Evolutionary conservation across 2,329 filamentous ascomycete species (phyloP).

Genomic region (Ascochyta lentis): DNA sequence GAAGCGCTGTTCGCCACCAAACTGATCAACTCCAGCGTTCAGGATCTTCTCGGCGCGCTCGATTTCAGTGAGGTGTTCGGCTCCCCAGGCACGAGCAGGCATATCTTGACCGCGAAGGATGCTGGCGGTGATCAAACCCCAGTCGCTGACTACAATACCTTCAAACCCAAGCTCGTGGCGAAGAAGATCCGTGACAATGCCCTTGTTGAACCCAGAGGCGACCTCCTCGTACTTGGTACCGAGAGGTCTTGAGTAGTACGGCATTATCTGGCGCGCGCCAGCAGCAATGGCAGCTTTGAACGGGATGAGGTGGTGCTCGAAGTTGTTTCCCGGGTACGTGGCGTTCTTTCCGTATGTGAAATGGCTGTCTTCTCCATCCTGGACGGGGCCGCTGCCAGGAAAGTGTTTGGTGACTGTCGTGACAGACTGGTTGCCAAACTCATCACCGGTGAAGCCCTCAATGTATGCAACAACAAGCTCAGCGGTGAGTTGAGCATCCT

Average conservation of each 20-base stretch:
- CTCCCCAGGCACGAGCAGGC: constrained; percentile 60
- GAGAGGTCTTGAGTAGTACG: constrained; percentile 59
- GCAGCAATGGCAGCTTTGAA: constrained; percentile 60
- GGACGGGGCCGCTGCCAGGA: constrained; percentile 58
- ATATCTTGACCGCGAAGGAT: constrained; percentile 54
- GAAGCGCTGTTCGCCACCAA: constrained; percentile 58
- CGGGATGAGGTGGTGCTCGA: constrained; percentile 59
- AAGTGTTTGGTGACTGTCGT: constrained; percentile 62
- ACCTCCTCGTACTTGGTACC: constrained; percentile 56
- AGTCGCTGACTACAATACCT: constrained; percentile 61
- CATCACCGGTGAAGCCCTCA: constrained; percentile 56
- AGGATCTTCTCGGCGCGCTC: constrained; percentile 55
- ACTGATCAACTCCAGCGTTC: constrained; percentile 60
- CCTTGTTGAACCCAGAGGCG: constrained; percentile 60
- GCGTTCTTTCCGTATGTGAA: constrained; percentile 60
- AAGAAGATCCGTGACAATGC: constrained; percentile 58
- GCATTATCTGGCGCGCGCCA: constrained; percentile 61
- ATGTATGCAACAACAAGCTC: constrained; percentile 54
- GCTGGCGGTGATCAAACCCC: constrained; percentile 59
- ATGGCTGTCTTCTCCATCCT: constrained; percentile 61
- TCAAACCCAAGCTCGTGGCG: constrained; percentile 58
- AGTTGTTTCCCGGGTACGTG: constrained; percentile 59
- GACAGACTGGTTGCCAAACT: constrained; percentile 54
- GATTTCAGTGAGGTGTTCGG: constrained; percentile 54
- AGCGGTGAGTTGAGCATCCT: constrained; percentile 54